Conservation (phyloP, 169 alveolate species). For the Toxoplasma gondii region DNA sequence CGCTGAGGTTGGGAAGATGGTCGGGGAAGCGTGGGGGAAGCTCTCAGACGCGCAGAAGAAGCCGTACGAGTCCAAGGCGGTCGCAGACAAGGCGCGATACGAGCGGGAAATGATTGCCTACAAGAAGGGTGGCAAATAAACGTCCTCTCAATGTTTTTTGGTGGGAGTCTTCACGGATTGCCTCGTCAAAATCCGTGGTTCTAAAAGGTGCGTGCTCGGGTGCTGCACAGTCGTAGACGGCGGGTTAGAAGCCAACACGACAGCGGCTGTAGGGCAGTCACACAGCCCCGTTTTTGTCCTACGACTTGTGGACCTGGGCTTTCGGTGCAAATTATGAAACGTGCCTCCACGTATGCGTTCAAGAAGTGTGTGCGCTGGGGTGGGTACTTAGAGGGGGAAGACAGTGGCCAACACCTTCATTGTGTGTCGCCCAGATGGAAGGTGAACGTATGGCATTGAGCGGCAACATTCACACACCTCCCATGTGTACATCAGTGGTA, state of each 20-base stretch:
- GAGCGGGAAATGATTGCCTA: slow-evolving; percentile 87
- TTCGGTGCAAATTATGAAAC: neutral
- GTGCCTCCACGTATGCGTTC: neutral
- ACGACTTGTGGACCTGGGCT: slow-evolving; percentile 1
- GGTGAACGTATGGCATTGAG: neutral
- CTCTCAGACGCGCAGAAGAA: slow-evolving; percentile 84
- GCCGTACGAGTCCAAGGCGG: slow-evolving; percentile 90
- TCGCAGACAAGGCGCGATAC: slow-evolving; percentile 86
- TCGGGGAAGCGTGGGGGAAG: slow-evolving; percentile 91
- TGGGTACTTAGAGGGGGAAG: neutral
- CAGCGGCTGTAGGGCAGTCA: neutral
- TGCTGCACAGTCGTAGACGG: neutral
- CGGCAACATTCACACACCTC: neutral
- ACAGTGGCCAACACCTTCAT: neutral
- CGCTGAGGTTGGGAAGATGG: slow-evolving; percentile 89
- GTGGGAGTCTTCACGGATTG: neutral
- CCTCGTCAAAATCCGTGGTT: neutral
- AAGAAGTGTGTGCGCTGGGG: neutral
- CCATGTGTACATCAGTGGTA: neutral
- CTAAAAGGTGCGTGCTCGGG: neutral
- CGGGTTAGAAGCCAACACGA: neutral
- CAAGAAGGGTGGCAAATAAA: slow-evolving; percentile 33
- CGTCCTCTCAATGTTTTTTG: neutral
- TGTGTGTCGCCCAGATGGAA: neutral
- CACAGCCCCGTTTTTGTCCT: neutral